Evolutionary conservation across 192 early-diverging fungal genomes (phyloP).

Genomic region (Coemansia sp.): DNA sequence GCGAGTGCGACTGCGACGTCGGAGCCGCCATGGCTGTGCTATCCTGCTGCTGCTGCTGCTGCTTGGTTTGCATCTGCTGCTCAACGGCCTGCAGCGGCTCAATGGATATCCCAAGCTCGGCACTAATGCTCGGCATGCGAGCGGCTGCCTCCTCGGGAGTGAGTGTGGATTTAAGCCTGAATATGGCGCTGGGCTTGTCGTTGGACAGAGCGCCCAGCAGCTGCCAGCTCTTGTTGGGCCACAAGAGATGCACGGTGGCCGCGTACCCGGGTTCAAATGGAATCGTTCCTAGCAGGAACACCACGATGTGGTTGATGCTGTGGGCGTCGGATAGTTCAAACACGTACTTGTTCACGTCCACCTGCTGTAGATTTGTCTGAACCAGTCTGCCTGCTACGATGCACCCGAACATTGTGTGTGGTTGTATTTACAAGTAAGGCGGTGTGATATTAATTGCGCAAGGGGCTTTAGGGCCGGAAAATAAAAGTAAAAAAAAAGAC

Average conservation of each 20-base stretch:
- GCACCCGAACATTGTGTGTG: constrained; percentile 80
- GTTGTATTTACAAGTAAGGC: too few relatives aligned
- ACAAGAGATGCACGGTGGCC: constrained; percentile 93
- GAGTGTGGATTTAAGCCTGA: constrained; percentile 57
- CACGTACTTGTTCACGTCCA: constrained; percentile 82
- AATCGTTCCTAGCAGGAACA: constrained; percentile 83
- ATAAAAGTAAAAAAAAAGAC: not conserved
- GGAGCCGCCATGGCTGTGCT: not conserved
- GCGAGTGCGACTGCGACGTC: constrained; percentile 17
- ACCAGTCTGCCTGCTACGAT: constrained; percentile 90
- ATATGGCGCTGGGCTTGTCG: constrained; percentile 82
- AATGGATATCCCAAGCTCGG: constrained; percentile 87
- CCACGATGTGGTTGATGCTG: constrained; percentile 92
- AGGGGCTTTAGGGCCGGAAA: too few relatives aligned
- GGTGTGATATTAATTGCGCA: too few relatives aligned
- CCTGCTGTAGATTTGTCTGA: constrained; percentile 90
- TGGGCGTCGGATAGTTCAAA: constrained; percentile 87
- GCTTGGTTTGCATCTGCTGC: constrained; percentile 38
- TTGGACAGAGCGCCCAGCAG: constrained; percentile 78
- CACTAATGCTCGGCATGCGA: constrained; percentile 53
- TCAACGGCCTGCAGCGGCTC: constrained; percentile 79
- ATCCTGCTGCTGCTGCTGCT: constrained; percentile 33
- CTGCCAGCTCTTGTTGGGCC: constrained; percentile 81
- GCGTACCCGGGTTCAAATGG: constrained; percentile 90
- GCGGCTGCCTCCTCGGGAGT: constrained; percentile 16